Percentiles rank a stretch among this genome's conserved stretches.
phyloP scores from a whole-genome alignment of 345 rosid species.

The Brassica carinata region DNA sequence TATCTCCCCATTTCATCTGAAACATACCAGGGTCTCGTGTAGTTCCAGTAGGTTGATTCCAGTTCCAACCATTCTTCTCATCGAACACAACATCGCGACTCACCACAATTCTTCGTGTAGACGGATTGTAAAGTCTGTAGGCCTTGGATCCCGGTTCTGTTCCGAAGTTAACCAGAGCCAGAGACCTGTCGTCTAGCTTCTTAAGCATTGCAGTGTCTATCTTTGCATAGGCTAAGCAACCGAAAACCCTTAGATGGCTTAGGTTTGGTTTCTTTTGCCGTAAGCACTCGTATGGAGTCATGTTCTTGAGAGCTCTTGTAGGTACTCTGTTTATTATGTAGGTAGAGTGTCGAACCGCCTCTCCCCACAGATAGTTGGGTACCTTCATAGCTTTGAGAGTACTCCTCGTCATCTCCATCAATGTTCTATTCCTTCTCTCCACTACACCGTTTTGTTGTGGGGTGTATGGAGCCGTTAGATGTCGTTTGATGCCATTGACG shows the following conservation, averaged over 20 bases:
- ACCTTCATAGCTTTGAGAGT: neutral
- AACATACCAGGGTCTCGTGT: too few species aligned
- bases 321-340: neutral
- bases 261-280: neutral
- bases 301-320: neutral
- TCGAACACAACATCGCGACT: too few species aligned
- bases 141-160: neutral
- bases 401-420: neutral
- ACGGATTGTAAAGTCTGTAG: too few species aligned
- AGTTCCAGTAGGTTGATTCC: too few species aligned
- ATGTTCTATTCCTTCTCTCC: neutral
- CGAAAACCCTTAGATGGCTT: neutral
- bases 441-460: neutral
- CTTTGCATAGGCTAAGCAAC: neutral
- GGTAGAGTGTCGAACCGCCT: neutral
- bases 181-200: neutral
- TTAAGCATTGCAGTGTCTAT: neutral
- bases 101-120: too few species aligned
- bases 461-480: neutral
- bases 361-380: neutral
- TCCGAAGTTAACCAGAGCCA: neutral
- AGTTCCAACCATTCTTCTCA: too few species aligned
- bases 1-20: too few species aligned
- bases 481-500: too few species aligned
- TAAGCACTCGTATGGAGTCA: neutral